A percentile compares a stretch with the other conserved stretches of the same genome.
phyloP scores from a whole-genome alignment of 2,329 filamentous ascomycete species.

The Diaporthe caulivora region DNA sequence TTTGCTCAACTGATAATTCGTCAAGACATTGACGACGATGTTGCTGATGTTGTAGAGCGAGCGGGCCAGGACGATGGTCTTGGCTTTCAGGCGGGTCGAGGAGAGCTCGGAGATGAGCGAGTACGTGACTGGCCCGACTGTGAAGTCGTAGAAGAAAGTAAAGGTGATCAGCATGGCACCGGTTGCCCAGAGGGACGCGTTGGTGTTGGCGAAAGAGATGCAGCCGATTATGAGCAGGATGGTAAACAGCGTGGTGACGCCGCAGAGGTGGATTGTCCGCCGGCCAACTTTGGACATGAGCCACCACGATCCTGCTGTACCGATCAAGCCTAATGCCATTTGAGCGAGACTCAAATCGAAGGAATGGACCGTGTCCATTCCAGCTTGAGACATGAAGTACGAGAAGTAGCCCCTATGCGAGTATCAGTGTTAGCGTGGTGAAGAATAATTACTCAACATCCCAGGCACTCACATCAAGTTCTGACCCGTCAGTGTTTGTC shows the following conservation, averaged over 20 bases:
- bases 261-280: conserved; percentile 79
- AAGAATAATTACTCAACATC: background rate
- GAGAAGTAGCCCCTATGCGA: conserved; percentile 75
- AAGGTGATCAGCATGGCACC: conserved; percentile 88
- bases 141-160: conserved; percentile 86
- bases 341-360: conserved; percentile 73
- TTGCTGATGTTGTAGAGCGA: conserved; percentile 85
- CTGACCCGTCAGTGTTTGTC: conserved; percentile 73
- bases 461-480: background rate
- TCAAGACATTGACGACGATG: conserved; percentile 85
- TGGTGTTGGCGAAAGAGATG: conserved; percentile 70
- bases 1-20: conserved; percentile 94
- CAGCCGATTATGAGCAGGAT: conserved; percentile 87
- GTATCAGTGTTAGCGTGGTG: background rate
- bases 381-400: conserved; percentile 72
- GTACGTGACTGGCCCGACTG: conserved; percentile 90
- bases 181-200: conserved; percentile 78
- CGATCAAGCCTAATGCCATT: conserved; percentile 81
- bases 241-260: conserved; percentile 81
- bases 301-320: conserved; percentile 85
- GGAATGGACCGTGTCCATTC: conserved; percentile 63
- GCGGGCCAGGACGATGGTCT: conserved; percentile 88
- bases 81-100: conserved; percentile 86
- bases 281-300: conserved; percentile 85
- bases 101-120: conserved; percentile 89